Base-by-base conservation (phyloP, 1,284 basidiomycete genomes). In the Apiotrichum porosum region DNA sequence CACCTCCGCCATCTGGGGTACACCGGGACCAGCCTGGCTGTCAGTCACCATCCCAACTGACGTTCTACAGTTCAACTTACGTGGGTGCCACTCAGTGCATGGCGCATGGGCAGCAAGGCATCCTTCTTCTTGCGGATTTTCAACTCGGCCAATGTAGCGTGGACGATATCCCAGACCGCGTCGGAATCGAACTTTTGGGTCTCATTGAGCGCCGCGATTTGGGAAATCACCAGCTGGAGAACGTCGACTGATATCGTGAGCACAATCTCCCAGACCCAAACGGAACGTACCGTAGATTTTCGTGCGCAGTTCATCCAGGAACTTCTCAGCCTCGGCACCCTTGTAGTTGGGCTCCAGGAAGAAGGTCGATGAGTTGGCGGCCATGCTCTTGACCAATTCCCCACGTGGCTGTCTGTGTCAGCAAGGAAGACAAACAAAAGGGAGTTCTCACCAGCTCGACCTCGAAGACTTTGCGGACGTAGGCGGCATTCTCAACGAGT, bases 21-120 rank as follows among this genome's bases (percentile, higher is more conserved):
- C 49, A 35, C 60, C 59, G 0, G 66, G 64, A 6, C 66, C 67
- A 39, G 57, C 46, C 59, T 66, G 39, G 12, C 19, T 19, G 24
- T 44, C 33, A 42, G 26, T 15, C 8, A n/a, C n/a, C n/a, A n/a
- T n/a, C n/a, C n/a, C n/a, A n/a, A n/a, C n/a, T n/a, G n/a, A n/a
- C n/a, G n/a, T n/a, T n/a, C n/a, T n/a, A n/a, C n/a, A n/a, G n/a
- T n/a, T 23, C 14, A 1, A 66, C 78, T 23, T 44, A 86, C 89
- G 80, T 86, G 87, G 73, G 81, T 80, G 1, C 83, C 88, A 0
- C 85, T 90, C 53, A 93, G 69, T 3, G 84, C 85, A 60, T 87
- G 81, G 41, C 91, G 74, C 36, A 92, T 67, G 0, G 81, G 79
- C 2, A 79, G 83, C 81, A 89, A 83, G 52, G 86, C 80, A 14